These are phyloP conservation scores for Cucumis melo DNA, from an alignment of 306 rosid species.

Conservation along the genomic window DNA sequence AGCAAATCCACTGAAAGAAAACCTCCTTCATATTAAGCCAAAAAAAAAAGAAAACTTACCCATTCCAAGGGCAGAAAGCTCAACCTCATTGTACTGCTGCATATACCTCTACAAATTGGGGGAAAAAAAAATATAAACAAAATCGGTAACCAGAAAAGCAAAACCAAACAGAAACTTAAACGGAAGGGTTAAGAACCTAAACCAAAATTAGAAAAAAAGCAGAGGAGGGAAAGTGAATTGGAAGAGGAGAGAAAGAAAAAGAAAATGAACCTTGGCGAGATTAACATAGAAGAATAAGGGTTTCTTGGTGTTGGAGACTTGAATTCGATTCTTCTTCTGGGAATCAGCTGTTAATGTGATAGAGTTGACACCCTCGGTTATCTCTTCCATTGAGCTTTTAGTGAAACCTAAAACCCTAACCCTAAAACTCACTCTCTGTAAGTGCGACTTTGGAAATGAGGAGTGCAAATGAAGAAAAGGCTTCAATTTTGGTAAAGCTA, in stretches of 20 bases:
- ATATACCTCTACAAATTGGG: constrained; percentile 34
- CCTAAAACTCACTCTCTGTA: neutral
- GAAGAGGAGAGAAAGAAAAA: neutral
- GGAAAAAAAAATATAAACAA: neutral
- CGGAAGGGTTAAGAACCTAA: neutral
- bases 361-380: constrained; percentile 42
- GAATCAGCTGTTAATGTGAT: constrained; percentile 20
- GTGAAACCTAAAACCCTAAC: constrained; percentile 12
- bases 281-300: constrained; percentile 52
- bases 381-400: constrained; percentile 32
- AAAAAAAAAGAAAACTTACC: constrained; percentile 7
- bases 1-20: neutral
- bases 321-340: constrained; percentile 49
- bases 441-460: neutral
- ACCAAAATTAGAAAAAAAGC: neutral
- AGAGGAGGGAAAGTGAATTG: neutral
- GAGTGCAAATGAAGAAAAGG: neutral
- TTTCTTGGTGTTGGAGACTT: constrained; percentile 52
- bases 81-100: constrained; percentile 51
- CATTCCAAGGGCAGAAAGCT: constrained; percentile 63
- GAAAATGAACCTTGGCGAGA: constrained; percentile 38
- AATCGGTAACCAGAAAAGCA: neutral
- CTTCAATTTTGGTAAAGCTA: neutral
- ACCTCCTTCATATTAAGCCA: neutral
- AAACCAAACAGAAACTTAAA: neutral